Evolutionary conservation across 106 monocot species (phyloP).

Genomic region (Dendrobium catenatum): DNA sequence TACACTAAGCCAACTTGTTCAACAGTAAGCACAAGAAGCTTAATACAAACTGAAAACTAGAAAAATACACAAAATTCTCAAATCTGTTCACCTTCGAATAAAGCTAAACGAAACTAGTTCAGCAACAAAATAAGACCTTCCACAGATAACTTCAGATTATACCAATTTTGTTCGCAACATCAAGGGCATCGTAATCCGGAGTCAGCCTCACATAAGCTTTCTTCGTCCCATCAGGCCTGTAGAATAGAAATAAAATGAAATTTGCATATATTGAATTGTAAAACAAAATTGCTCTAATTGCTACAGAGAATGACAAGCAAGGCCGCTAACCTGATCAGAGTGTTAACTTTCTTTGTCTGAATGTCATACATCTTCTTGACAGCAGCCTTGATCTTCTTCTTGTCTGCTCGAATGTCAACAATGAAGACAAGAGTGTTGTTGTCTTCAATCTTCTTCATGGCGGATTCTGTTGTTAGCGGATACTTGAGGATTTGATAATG

Average conservation of each 20-base stretch:
- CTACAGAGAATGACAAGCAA: background rate
- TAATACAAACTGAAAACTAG: too few relatives aligned
- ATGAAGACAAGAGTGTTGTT: constrained; percentile 58
- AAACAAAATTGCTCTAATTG: background rate
- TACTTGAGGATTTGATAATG: constrained; percentile 44
- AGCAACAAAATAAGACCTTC: too few relatives aligned
- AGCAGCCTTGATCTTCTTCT: constrained; percentile 50
- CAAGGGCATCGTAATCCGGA: constrained; percentile 33
- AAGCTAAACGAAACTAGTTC: too few relatives aligned
- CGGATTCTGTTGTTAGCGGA: constrained; percentile 37
- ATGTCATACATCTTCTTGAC: constrained; percentile 45
- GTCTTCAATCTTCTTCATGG: constrained; percentile 53
- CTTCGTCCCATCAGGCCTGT: constrained; percentile 40
- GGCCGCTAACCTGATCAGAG: constrained; percentile 22
- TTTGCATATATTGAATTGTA: background rate
- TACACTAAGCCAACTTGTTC: too few relatives aligned
- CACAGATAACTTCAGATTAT: constrained; percentile 14
- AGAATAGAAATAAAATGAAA: background rate
- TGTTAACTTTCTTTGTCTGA: constrained; percentile 31
- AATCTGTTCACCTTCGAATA: too few relatives aligned
- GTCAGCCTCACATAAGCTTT: constrained; percentile 40
- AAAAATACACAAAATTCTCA: too few relatives aligned
- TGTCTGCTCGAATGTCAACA: constrained; percentile 45
- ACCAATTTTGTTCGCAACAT: constrained; percentile 43
- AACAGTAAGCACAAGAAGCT: too few relatives aligned